Conservation (phyloP, 768 basidiomycete species). For the Auricularia sp. region DNA sequence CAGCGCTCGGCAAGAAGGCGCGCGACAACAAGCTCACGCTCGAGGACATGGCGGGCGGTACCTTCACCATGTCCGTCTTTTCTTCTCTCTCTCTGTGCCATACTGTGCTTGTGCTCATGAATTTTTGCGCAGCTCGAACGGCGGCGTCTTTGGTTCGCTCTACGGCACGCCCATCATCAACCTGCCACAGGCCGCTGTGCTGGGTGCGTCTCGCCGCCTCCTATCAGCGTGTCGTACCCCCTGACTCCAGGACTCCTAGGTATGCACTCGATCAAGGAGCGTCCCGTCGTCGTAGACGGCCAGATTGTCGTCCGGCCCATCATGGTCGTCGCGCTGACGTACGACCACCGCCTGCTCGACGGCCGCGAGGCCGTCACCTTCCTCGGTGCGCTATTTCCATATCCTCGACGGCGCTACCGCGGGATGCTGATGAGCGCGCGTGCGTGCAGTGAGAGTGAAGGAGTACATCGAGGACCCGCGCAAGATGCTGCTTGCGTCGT, state of each 20-base stretch:
- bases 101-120: not conserved
- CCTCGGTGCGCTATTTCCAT: conserved; percentile 57
- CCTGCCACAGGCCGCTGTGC: conserved; percentile 86
- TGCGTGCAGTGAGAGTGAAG: conserved; percentile 64
- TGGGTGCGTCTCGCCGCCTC: conserved; percentile 39
- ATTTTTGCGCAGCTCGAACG: conserved; percentile 65
- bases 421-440: conserved; percentile 1
- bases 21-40: conserved; percentile 88
- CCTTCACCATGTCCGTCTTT: conserved; percentile 85
- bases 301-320: conserved; percentile 95
- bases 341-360: conserved; percentile 92
- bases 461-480: conserved; percentile 93
- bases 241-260: conserved; percentile 27
- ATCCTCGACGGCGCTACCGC: not conserved
- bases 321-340: conserved; percentile 90
- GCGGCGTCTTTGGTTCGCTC: conserved; percentile 94
- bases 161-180: conserved; percentile 99
- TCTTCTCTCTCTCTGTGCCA: not conserved
- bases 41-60: conserved; percentile 96
- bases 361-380: conserved; percentile 95
- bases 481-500: conserved; percentile 58
- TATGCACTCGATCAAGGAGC: conserved; percentile 94
- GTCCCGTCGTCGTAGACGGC: conserved; percentile 81
- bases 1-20: conserved; percentile 87
- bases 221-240: not conserved